phyloP scores from a whole-genome alignment of 345 rosid genomes.

The Anacardium occidentale region DNA sequence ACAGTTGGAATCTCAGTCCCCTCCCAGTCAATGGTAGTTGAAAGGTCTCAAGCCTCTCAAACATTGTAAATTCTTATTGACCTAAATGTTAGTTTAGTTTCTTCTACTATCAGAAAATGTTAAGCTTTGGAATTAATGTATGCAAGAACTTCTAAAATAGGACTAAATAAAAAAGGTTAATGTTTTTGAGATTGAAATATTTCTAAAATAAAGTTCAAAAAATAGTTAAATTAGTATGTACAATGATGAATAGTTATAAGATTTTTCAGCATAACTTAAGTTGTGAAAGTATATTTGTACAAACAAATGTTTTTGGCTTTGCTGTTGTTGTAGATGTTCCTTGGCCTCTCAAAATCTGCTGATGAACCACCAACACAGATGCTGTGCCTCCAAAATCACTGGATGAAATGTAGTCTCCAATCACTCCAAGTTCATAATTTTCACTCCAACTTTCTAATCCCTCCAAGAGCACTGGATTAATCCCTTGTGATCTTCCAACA shows the following conservation, averaged over 20 bases:
- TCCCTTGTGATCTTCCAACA: slow-evolving; percentile 63
- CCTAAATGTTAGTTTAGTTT: too few relatives aligned
- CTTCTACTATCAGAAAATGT: too few relatives aligned
- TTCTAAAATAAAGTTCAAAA: too few relatives aligned
- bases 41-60: too few relatives aligned
- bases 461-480: slow-evolving; percentile 52
- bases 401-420: slow-evolving; percentile 62
- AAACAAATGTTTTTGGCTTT: neutral
- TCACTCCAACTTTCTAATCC: slow-evolving; percentile 65
- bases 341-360: slow-evolving; percentile 52
- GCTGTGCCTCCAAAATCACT: slow-evolving; percentile 42
- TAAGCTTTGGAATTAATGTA: too few relatives aligned
- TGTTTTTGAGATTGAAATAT: too few relatives aligned
- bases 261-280: neutral
- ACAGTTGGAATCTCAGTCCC: too few relatives aligned
- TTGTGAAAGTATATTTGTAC: neutral
- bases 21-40: too few relatives aligned
- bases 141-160: too few relatives aligned
- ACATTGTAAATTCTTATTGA: too few relatives aligned
- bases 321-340: neutral
- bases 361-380: slow-evolving; percentile 74
- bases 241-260: neutral
- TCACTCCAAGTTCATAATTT: slow-evolving; percentile 49
- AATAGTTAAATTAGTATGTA: neutral
- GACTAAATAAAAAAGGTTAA: too few relatives aligned